Evolutionary conservation across 192 early-diverging fungal genomes (phyloP).

Genomic region (Radiomyces spectabilis): DNA sequence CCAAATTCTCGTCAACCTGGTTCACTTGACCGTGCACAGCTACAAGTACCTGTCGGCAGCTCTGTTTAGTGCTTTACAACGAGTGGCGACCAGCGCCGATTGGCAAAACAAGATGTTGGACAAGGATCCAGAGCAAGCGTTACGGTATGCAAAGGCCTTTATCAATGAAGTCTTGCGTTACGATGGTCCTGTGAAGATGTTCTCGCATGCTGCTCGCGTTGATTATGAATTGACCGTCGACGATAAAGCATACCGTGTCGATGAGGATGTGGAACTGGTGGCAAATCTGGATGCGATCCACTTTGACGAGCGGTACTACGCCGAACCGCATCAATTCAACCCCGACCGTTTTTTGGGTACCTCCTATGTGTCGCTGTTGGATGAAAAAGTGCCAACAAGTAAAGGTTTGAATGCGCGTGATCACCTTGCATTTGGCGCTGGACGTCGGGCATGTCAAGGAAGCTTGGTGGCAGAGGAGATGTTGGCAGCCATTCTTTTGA

Average conservation of each 20-base stretch:
- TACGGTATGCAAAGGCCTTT: no score
- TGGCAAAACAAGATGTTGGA: constrained; percentile 20
- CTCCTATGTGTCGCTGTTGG: neutral
- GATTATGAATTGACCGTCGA: constrained; percentile 26
- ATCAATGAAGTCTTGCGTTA: constrained; percentile 22
- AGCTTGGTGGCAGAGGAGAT: constrained; percentile 4
- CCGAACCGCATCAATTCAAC: constrained; percentile 29
- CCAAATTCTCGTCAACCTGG: constrained; percentile 16
- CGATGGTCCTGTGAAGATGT: constrained; percentile 10
- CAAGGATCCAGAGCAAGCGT: neutral
- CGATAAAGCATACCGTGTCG: constrained; percentile 24
- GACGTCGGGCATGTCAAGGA: constrained; percentile 26
- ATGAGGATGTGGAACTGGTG: constrained; percentile 11
- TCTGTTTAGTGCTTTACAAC: constrained; percentile 27
- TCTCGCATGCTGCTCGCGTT: constrained; percentile 26
- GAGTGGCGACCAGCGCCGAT: constrained; percentile 30
- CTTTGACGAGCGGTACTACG: constrained; percentile 28
- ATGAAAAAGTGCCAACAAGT: neutral
- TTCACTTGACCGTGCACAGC: constrained; percentile 27
- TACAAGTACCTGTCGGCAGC: constrained; percentile 14
- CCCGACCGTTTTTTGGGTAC: constrained; percentile 32
- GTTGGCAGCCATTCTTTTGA: neutral
- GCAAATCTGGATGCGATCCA: constrained; percentile 40
- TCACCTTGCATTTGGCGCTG: constrained; percentile 29
- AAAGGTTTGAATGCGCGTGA: neutral